Base-by-base conservation (phyloP, 805 yeast species). In the Starmerella kuoi region DNA sequence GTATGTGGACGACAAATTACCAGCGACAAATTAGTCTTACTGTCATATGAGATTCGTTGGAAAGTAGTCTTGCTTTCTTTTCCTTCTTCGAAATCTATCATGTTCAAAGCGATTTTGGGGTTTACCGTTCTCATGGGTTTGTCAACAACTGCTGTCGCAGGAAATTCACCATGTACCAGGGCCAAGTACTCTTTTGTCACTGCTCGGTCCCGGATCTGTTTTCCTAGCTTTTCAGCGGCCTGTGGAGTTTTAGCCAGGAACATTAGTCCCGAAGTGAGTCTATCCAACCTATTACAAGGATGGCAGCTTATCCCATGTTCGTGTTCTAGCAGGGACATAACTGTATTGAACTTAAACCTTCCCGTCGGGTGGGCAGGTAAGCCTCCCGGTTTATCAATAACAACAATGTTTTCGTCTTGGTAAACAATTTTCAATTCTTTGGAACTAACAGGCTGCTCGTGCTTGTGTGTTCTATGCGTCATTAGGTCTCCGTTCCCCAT, bases 341-440 rank as follows among this genome's bases (percentile, higher is more conserved):
- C 72, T 0, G 94, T 74, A 57, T 88, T 88, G 59, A 71, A 83
- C 44, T 88, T 64, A 61, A 76, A 88, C 42, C 66, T 51, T 3
- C 97, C 98, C 0, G 95, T 80, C 3, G 98, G 97, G 59, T 91
- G 98, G 0, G 84, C 94, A 0, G 98, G 96, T 2, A 91, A 70
- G 0, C 98, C 96, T 3, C 91, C 72, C 0, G 98, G 98, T 51
- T 91, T 91, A 59, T 88, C 94, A 19, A 91, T 78, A 3, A 82
- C 93, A 4, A 91, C 67, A 19, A 85, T 58, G 38, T 80, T 73
- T 6, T 79, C 85, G 57, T 84, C 78, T 54, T 86, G 83, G 56
- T 68, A 70, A 0, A 87, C 80, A 20, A 83, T 73, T 41, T 71
- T 69, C 37, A 85, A 76, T 0, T 72, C 70, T 55, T 42, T 63